Evolutionary conservation across 352 stramenopile genomes (phyloP), one percentile per base, ranked within the genome.

Genomic region (Plasmopara halstedii): DNA sequence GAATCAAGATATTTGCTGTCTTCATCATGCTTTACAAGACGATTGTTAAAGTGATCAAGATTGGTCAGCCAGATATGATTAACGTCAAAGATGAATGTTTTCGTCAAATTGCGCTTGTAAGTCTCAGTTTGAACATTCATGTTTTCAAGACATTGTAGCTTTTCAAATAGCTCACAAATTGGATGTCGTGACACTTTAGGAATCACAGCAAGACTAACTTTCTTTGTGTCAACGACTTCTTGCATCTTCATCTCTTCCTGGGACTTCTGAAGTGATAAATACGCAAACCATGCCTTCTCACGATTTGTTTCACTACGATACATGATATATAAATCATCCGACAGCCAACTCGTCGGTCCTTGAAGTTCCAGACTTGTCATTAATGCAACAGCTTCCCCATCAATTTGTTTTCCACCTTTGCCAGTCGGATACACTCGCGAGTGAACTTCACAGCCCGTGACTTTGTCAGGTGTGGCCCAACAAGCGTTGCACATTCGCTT

Each of bases 61-160:
- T 96, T 95, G 8, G 84, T 91, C 41, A 96, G 74, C 87, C 87
- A 96, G 22, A 96, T 61, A 50, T 87, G 79, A 53, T 95, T 88
- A 31, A 96, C 87, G 49, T 95, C 81, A 15, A 89, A 80, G 18
- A 95, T 63, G 44, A 94, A 95, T 8, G 66, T 63, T 50, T 88
- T 92, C 42, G 65, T 72, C 18, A 83, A 62, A 65, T 94, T 90
- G 6, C 71, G 65, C 15, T 73, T 71, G 20, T 75, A 64, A 7
- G 85, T 88, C 18, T 75, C 64, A 1, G 75, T 64, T 35, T 76
- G 61, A 11, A 65, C 76, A 20, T 63, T 66, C 7, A 85, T 40
- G 55, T 94, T 94, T 43, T 90, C 85, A 10, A 82, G 52, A 32
- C 83, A 67, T 25, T 93, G 50, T 20, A 83, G 76, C 13, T 62